These are phyloP conservation scores for Nakataea oryzae DNA, from an alignment of 2,329 filamentous ascomycete genomes.

Conservation along the genomic window DNA sequence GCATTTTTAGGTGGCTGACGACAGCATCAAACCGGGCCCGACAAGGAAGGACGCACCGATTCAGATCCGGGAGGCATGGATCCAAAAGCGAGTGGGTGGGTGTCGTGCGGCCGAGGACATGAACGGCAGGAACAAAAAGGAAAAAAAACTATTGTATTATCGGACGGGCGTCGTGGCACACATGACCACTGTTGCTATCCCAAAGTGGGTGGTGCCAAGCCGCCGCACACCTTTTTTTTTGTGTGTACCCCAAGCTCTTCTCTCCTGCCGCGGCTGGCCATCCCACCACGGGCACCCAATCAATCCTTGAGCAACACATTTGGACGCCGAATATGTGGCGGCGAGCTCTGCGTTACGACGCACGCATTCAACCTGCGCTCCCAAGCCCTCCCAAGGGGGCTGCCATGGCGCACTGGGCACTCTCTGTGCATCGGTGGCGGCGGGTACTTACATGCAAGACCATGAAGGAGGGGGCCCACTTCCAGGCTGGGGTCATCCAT, in stretches of 20 bases:
- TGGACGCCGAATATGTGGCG: neutral
- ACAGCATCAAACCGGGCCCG: neutral
- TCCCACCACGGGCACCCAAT: neutral
- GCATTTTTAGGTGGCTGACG: neutral
- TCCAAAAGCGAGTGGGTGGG: neutral
- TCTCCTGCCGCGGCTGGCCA: neutral
- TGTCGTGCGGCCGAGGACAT: neutral
- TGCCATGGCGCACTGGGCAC: neutral
- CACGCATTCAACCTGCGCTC: neutral
- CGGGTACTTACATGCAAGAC: neutral
- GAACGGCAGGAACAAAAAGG: neutral
- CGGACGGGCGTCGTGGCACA: neutral
- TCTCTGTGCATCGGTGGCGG: neutral
- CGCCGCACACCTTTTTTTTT: neutral
- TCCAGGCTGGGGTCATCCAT: neutral
- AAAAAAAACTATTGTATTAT: neutral
- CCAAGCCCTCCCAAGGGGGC: neutral
- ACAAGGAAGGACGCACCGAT: neutral
- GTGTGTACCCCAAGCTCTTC: too few species aligned
- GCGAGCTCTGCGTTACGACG: neutral
- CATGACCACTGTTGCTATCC: neutral
- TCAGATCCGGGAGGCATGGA: neutral
- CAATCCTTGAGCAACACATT: neutral
- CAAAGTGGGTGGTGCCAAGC: neutral
- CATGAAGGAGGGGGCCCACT: neutral